Percentiles rank a stretch among this genome's conserved stretches.
Conservation (phyloP, 441 rosid species). For the Aleurites moluccanus region DNA sequence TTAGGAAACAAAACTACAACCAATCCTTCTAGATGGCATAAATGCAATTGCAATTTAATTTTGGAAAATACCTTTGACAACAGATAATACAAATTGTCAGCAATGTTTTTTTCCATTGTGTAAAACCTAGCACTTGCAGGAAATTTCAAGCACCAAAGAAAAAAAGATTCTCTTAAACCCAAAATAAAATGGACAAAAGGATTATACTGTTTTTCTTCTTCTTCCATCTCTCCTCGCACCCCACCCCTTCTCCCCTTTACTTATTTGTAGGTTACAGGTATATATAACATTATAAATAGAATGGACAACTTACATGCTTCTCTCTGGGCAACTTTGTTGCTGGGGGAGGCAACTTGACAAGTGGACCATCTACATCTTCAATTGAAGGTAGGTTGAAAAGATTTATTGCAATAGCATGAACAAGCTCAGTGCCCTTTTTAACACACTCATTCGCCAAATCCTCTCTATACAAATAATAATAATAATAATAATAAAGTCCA, state of each 20-base stretch:
- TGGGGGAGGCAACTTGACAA: constrained; percentile 78
- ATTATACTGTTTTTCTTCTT: background rate
- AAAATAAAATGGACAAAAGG: background rate
- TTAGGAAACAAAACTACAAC: background rate
- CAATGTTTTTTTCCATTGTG: no score
- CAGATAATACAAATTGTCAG: no score
- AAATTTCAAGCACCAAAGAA: background rate
- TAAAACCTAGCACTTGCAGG: background rate
- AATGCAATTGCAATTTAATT: background rate
- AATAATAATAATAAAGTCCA: background rate
- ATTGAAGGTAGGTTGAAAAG: constrained; percentile 77
- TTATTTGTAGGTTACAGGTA: background rate
- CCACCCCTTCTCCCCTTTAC: no score
- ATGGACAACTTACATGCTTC: constrained; percentile 65
- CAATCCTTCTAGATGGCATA: background rate
- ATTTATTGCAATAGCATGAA: constrained; percentile 66
- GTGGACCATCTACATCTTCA: constrained; percentile 80
- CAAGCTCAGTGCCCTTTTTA: constrained; percentile 60
- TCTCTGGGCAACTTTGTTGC: constrained; percentile 78
- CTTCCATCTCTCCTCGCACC: background rate
- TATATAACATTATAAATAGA: background rate
- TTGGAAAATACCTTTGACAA: no score
- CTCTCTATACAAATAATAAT: constrained; percentile 48
- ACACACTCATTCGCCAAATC: constrained; percentile 64
- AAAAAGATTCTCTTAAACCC: background rate